phyloP scores from a whole-genome alignment of 768 basidiomycete species.

The Gautieria morchelliformis region DNA sequence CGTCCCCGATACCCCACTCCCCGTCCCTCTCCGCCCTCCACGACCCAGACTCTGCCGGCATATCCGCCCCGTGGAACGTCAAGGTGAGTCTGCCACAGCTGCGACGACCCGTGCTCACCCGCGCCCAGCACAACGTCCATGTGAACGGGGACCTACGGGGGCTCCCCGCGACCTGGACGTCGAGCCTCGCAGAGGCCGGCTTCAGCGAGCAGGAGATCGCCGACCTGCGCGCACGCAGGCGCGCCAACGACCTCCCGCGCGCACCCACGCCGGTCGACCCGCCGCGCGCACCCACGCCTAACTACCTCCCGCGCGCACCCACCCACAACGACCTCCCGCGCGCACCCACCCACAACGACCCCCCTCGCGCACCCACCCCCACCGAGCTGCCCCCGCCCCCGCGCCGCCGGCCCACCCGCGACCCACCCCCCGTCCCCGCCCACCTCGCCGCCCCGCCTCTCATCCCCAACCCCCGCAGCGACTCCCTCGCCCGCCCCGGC shows the following conservation, averaged over 20 bases:
- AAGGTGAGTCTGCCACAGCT: slow-evolving; percentile 36
- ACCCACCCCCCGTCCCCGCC: not conserved
- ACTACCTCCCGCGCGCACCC: slow-evolving; percentile 19
- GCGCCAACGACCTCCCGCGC: not conserved
- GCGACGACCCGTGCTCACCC: not conserved
- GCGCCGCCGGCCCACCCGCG: not conserved
- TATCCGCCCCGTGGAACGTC: slow-evolving; percentile 68
- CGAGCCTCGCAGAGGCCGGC: slow-evolving; percentile 49
- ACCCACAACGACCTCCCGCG: slow-evolving; percentile 16
- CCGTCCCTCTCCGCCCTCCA: slow-evolving; percentile 5
- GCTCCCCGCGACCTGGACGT: slow-evolving; percentile 66
- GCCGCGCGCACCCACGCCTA: too few relatives aligned
- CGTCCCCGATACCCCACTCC: slow-evolving; percentile 11
- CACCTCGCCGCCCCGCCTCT: slow-evolving; percentile 4
- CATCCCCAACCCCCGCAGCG: slow-evolving; percentile 13
- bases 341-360: not conserved
- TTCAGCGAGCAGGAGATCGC: slow-evolving; percentile 64
- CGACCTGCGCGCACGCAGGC: slow-evolving; percentile 40
- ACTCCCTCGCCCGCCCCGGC: not conserved
- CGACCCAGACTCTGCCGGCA: slow-evolving; percentile 43
- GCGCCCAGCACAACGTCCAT: slow-evolving; percentile 59
- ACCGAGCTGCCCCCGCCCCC: slow-evolving; percentile 16
- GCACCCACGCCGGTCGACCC: too few relatives aligned
- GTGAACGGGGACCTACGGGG: slow-evolving; percentile 68
- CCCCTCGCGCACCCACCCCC: slow-evolving; percentile 16